Evolutionary conservation across 768 basidiomycete genomes (phyloP), one percentile per base, ranked within the genome.

Genomic region (Porpolomopsis calyptriformis): DNA sequence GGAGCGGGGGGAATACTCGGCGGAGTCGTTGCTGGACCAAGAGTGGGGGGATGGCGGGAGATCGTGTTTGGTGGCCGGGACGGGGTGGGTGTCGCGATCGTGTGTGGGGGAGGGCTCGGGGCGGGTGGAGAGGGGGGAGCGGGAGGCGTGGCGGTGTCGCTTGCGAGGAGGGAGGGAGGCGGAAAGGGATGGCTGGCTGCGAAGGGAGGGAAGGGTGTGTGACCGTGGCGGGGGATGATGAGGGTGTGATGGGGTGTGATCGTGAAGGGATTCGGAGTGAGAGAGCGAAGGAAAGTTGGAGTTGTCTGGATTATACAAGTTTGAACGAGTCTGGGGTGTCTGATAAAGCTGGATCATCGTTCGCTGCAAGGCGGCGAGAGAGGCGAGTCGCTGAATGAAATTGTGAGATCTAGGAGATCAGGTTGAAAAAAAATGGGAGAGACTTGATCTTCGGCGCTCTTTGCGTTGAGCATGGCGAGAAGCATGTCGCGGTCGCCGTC

Each of bases 401-500:
- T 29, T 41, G 46, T 44, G 37, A 46, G 43, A 47, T 42, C 10
- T 42, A 26, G 50, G 39, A 44, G 19, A 42, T 38, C 20, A 22
- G 41, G 40, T 41, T 16, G 33, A 26, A 34, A 44, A 40, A 46
- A 40, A 43, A 27, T 43, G 43, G 49, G 43, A 57, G 77, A 34
- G 52, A 88, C 89, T 76, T 94, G 85, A 59, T 96, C 92, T 61
- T 96, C 92, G 10, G 92, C 83, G 38, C 80, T 76, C 69, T 96
- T 96, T 57, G 91, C 90, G 49, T 85, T 89, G 41, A 96, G 71
- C 75, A 96, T 85, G 53, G 88, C 78, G 27, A 94, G 72, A 18
- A 96, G 71, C 78, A 93, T 84, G 43, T 93, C 89, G 19, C 91
- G 74, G 70, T 96, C 92, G 35, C 89, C 91, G 50, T 92, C 87